Evolutionary conservation across 2,329 filamentous ascomycete genomes (phyloP), one percentile per base, ranked within the genome.

Genomic region (Stenocarpella maydis): DNA sequence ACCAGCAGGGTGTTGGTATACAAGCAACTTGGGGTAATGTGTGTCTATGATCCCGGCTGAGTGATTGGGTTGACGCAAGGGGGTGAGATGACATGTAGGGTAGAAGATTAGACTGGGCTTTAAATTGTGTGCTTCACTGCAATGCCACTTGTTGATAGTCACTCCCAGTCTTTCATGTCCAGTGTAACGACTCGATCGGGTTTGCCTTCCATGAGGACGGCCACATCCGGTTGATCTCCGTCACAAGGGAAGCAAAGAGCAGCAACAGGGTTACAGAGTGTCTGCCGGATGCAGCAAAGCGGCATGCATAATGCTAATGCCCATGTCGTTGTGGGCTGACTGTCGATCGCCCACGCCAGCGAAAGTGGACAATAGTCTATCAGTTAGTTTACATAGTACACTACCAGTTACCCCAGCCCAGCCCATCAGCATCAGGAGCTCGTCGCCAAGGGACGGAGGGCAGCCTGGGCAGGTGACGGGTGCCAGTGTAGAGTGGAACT

Each of bases 51-150:
- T 12, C 43, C 15, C 37, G 43, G 43, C 43, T 49, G 24, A 24
- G 41, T 49, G 14, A 34, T 19, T 47, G 9, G 26, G 41, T 34
- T 34, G 55, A 47, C 21, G 24, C 28, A 63, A 63, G 7, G n/a
- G 28, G 26, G 43, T 37, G 31, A 49, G 58, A 63, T 49, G 58
- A 31, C 39, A 47, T 14, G 41, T 34, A 34, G 41, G 24, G 55
- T 19, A 61, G 55, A 34, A 63, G n/a, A 34, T 49, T 63, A 63
- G 58, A 63, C 43, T 63, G 58, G 58, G 28, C 34, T 24, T n/a
- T 63, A 49, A 28, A 49, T 37, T 34, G 21, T 21, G 28, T 63
- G 58, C 58, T 63, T 63, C 58, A 26, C 58, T 49, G 58, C 58
- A 63, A 61, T 61, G 39, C 12, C 26, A 28, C 41, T 37, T 26